Evolutionary conservation across 2,329 filamentous ascomycete species (phyloP).

Genomic region (Knufia petricola): DNA sequence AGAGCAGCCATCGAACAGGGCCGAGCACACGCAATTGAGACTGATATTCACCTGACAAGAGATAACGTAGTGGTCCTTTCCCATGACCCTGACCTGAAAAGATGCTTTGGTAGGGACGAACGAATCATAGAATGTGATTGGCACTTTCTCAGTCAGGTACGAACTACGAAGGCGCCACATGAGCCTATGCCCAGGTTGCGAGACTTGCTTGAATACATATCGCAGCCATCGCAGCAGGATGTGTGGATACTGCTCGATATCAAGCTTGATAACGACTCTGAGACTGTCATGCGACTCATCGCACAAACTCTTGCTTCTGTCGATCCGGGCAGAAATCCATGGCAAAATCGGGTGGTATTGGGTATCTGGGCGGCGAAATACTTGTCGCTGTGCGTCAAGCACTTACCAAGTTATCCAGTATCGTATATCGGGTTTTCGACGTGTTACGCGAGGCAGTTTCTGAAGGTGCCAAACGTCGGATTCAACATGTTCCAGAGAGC

Average conservation of each 20-base stretch:
- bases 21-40: conserved; percentile 67
- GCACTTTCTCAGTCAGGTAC: conserved; percentile 58
- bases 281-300: conserved; percentile 61
- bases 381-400: conserved; percentile 51
- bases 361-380: conserved; percentile 75
- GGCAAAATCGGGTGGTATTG: conserved; percentile 64
- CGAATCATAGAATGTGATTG: conserved; percentile 69
- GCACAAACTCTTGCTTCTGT: conserved; percentile 52
- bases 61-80: conserved; percentile 80
- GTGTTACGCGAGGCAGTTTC: conserved; percentile 59
- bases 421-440: conserved; percentile 35
- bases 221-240: conserved; percentile 52
- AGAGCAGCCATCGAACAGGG: conserved; percentile 61
- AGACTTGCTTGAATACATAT: conserved; percentile 66
- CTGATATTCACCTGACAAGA: conserved; percentile 71
- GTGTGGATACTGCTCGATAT: conserved; percentile 83
- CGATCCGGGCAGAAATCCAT: conserved; percentile 42
- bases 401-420: conserved; percentile 36
- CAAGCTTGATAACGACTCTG: conserved; percentile 50
- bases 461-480: conserved; percentile 55
- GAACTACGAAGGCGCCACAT: conserved; percentile 57
- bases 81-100: conserved; percentile 67
- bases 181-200: conserved; percentile 62
- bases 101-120: conserved; percentile 69
- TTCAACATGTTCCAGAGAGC: conserved; percentile 66